phyloP scores from a whole-genome alignment of 257 asterid species.

The Mitragyna speciosa region DNA sequence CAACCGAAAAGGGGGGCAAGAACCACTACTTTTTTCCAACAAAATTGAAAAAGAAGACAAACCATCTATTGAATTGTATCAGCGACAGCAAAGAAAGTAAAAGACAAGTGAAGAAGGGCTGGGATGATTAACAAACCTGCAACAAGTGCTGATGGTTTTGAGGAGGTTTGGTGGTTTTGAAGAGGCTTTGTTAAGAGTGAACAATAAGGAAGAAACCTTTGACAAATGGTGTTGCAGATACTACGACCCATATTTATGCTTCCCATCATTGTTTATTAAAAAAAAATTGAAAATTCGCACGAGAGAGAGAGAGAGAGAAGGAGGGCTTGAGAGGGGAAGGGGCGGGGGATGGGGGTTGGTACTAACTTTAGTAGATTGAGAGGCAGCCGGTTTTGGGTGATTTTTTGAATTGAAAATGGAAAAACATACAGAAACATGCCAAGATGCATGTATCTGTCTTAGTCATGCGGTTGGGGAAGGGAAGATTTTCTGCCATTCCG shows the following conservation, averaged over 20 bases:
- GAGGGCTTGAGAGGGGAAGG: no score
- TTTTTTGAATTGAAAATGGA: conserved; percentile 3
- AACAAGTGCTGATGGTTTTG: not conserved
- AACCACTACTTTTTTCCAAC: not conserved
- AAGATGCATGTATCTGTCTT: conserved; percentile 22
- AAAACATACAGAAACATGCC: conserved; percentile 13
- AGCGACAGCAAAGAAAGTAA: not conserved
- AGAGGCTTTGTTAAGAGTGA: not conserved
- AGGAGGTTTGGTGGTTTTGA: not conserved
- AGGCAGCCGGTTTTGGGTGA: not conserved
- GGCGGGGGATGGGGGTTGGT: no score
- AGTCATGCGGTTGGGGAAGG: not conserved
- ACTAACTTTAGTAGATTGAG: not conserved
- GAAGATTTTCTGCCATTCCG: not conserved
- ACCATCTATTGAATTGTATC: not conserved
- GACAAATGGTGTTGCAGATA: not conserved
- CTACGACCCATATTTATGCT: conserved; percentile 17
- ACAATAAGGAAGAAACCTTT: not conserved
- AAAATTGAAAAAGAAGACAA: not conserved
- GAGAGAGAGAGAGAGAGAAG: not conserved
- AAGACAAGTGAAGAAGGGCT: not conserved
- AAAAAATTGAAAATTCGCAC: not conserved
- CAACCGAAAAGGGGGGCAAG: not conserved
- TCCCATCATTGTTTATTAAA: not conserved
- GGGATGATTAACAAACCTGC: conserved; percentile 16